Conservation (phyloP, 495 filamentous ascomycete genomes). For the Xylaria acuta region DNA sequence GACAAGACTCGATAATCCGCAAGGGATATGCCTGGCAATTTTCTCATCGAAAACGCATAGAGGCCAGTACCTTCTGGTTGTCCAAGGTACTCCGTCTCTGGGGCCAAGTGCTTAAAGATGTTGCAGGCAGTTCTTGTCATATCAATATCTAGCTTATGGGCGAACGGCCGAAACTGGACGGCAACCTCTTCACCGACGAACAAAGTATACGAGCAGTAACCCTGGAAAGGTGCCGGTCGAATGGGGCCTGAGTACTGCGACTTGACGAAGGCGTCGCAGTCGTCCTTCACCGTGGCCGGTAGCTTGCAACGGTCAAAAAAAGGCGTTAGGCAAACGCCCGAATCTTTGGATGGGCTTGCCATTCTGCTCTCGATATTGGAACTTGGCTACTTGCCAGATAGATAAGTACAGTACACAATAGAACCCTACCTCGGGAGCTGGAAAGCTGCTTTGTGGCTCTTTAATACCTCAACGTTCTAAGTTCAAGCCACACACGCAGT, state of each 20-base stretch:
- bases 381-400: not conserved
- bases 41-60: conserved; percentile 50
- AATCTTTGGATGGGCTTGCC: conserved; percentile 32
- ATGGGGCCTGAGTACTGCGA: conserved; percentile 33
- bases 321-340: conserved; percentile 30
- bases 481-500: not conserved
- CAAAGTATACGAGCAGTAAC: conserved; percentile 61
- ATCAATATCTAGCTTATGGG: conserved; percentile 48
- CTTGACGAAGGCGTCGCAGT: conserved; percentile 36
- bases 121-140: conserved; percentile 47
- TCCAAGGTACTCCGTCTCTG: conserved; percentile 41
- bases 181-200: conserved; percentile 45
- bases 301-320: conserved; percentile 40
- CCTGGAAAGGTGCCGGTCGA: conserved; percentile 47
- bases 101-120: conserved; percentile 49
- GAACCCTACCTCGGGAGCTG: not conserved
- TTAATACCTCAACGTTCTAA: conserved; percentile 16
- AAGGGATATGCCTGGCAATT: conserved; percentile 49
- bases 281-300: conserved; percentile 30
- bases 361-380: conserved; percentile 25
- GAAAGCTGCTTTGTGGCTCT: not conserved
- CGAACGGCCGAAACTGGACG: conserved; percentile 58
- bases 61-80: conserved; percentile 36
- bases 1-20: conserved; percentile 37
- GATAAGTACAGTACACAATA: not conserved